Percentiles rank a stretch among this genome's conserved stretches.
Evolutionary conservation across 345 rosid species (phyloP).

Genomic region (Boechera retrofracta): DNA sequence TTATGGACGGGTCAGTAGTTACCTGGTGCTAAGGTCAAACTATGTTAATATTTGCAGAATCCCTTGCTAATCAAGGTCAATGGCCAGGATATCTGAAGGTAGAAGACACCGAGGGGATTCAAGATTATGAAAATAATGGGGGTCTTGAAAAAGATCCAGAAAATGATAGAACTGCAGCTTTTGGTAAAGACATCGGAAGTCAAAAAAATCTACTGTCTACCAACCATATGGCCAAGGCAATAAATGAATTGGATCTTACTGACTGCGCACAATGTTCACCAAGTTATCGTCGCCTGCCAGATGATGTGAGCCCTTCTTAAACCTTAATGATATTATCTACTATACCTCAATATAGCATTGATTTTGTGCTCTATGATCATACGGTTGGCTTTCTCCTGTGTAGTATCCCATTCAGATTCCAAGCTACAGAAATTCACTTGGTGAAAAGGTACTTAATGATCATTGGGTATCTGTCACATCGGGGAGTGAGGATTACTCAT

Average conservation of each 20-base stretch:
- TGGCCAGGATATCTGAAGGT: conserved; percentile 64
- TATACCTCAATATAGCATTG: background rate
- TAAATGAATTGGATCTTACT: conserved; percentile 91
- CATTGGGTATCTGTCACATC: conserved; percentile 99
- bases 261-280: conserved; percentile 93
- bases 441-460: conserved; percentile 86
- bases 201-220: conserved; percentile 61
- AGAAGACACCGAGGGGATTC: conserved; percentile 72
- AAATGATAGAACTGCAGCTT: conserved; percentile 47
- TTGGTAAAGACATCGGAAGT: conserved; percentile 56
- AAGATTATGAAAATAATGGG: conserved; percentile 61
- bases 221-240: conserved; percentile 75
- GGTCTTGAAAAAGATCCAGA: conserved; percentile 75
- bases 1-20: conserved; percentile 14
- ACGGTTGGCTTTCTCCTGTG: conserved; percentile 40
- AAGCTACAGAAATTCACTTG: conserved; percentile 85
- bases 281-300: conserved; percentile 93
- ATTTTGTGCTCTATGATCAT: conserved; percentile 14
- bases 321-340: conserved; percentile 9
- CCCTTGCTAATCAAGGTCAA: conserved; percentile 65
- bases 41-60: conserved; percentile 51
- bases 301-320: conserved; percentile 58
- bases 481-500: conserved; percentile 99
- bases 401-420: conserved; percentile 88
- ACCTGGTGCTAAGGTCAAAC: conserved; percentile 12